Evolutionary conservation across 805 yeast species (phyloP).

Genomic region (Tetrapisispora arboricola): DNA sequence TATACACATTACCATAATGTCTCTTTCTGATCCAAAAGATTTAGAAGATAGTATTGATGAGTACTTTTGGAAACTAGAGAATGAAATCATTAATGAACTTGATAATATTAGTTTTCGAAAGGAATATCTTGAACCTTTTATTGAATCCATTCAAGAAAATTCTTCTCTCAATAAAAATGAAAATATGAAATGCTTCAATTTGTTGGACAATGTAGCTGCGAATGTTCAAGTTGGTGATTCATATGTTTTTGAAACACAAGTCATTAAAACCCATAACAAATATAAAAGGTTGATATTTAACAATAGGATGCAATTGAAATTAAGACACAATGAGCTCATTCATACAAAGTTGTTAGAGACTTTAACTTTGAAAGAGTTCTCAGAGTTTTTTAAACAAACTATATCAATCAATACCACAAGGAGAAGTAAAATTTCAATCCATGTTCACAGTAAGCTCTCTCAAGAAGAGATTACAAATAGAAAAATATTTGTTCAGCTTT

Average conservation of each 20-base stretch:
- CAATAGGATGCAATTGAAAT: constrained; percentile 29
- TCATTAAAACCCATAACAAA: constrained; percentile 36
- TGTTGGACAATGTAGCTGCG: constrained; percentile 28
- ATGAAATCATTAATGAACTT: constrained; percentile 17
- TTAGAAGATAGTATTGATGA: constrained; percentile 40
- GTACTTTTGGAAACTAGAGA: constrained; percentile 36
- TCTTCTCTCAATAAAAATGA: constrained; percentile 5
- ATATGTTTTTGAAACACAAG: constrained; percentile 11
- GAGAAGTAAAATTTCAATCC: constrained; percentile 35
- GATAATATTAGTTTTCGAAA: constrained; percentile 30
- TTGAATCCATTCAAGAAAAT: constrained; percentile 16
- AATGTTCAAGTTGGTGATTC: constrained; percentile 29
- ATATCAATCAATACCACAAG: constrained; percentile 30
- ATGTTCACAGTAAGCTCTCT: constrained; percentile 31
- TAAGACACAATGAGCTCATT: constrained; percentile 28
- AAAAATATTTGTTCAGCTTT: constrained; percentile 33
- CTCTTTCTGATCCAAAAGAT: constrained; percentile 36
- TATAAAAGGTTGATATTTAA: constrained; percentile 42
- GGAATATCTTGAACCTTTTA: constrained; percentile 31
- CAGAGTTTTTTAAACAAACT: constrained; percentile 27
- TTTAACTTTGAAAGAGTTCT: constrained; percentile 28
- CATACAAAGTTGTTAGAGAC: constrained; percentile 27
- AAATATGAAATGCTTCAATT: constrained; percentile 28
- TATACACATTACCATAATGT: constrained; percentile 46
- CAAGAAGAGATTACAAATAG: constrained; percentile 30